These are phyloP conservation scores for Phallus indusiatus DNA, from an alignment of 768 basidiomycete species.

Conservation along the genomic window DNA sequence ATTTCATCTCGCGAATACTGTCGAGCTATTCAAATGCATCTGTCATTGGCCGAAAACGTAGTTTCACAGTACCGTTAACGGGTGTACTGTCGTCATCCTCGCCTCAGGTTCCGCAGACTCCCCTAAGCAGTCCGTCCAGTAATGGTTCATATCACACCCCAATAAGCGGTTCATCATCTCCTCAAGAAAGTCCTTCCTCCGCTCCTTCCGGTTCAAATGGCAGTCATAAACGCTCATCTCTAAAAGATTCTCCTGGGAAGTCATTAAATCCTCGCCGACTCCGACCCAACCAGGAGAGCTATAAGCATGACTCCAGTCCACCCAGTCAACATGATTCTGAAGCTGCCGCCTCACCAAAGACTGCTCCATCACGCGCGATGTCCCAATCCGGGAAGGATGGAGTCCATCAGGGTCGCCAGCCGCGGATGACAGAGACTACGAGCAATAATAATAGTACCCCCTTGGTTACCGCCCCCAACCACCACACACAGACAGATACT, in stretches of 20 bases:
- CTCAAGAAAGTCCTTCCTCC: not conserved
- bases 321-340: not conserved
- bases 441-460: not conserved
- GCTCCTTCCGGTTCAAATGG: not conserved
- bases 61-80: not conserved
- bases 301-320: not conserved
- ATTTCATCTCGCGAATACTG: slow-evolving; percentile 6
- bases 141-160: slow-evolving; percentile 8
- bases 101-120: not conserved
- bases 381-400: not conserved
- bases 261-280: not conserved
- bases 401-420: not conserved
- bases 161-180: not conserved
- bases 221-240: not conserved
- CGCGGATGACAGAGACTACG: not conserved
- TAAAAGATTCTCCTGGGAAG: not conserved
- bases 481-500: not conserved
- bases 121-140: not conserved
- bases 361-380: not conserved
- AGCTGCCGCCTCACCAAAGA: not conserved
- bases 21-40: not conserved
- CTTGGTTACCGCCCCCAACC: not conserved
- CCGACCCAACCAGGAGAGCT: not conserved
- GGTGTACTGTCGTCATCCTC: not conserved
- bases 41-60: not conserved